Evolutionary conservation across 306 rosid genomes (phyloP), one percentile per base, ranked within the genome.

Genomic region (Comarum palustre): DNA sequence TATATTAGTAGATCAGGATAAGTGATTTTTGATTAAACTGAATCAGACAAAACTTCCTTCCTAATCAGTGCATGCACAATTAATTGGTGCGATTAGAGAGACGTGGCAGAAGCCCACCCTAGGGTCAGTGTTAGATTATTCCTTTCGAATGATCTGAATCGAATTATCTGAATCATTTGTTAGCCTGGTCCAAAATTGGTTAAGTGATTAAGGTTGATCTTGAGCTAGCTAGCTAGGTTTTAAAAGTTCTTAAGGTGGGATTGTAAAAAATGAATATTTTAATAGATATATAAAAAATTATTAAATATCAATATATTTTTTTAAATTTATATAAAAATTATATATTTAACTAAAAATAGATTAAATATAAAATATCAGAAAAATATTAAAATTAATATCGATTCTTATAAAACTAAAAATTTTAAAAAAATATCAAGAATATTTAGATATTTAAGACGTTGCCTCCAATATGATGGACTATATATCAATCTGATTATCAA

Each of bases 31-130:
- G 43, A 68, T 43, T 27, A 54, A 73, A 57, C 50, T 29, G 27
- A 58, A 25, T 58, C 64, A 8, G 82, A 69, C 64, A n/a, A 51
- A 47, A 19, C 45, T 29, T 54, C 6, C 19, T 29, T 19, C 19
- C 50, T 39, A 73, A 64, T 58, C 29, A 82, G 79, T 70, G 73
- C 78, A 74, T 66, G 80, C 78, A 55, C 68, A 45, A 66, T 68
- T 41, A 65, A 61, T 68, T 36, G 16, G 25, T 27, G 19, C n/a
- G 73, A 50, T 36, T 50, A 45, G 45, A 22, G 75, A 45, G 45
- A 80, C 78, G 85, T 70, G 85, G 89, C 84, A 25, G 34, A 78
- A 61, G 29, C 81, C 75, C 69, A 68, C 22, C 81, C 86, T 73
- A 71, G 80, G 39, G 41, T 39, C 25, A 16, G 22, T 52, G 25